Evolutionary conservation across 1,139 yeast species (phyloP).

Genomic region (Protomyces inundatus): DNA sequence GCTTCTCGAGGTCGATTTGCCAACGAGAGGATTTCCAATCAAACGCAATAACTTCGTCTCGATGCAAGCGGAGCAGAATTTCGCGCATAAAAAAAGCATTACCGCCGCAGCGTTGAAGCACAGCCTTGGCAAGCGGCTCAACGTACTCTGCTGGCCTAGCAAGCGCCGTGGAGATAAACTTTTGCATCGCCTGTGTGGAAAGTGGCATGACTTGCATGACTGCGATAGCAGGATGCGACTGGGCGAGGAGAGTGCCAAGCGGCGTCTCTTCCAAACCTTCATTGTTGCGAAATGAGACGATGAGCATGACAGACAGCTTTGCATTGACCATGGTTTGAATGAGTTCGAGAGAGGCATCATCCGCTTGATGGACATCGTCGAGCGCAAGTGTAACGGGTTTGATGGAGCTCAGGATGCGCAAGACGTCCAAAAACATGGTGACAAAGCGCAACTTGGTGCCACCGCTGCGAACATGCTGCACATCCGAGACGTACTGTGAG

Average conservation of each 20-base stretch:
- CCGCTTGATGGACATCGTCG: conserved; percentile 30
- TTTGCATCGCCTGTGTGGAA: conserved; percentile 11
- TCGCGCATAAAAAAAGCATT: conserved; percentile 29
- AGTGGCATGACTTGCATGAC: conserved; percentile 7
- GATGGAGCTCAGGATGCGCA: conserved; percentile 28
- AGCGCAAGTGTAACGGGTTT: conserved; percentile 25
- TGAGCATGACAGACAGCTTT: conserved; percentile 27
- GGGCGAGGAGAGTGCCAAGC: not conserved
- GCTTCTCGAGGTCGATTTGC: conserved; percentile 17
- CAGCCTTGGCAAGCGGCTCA: conserved; percentile 25
- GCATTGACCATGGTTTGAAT: conserved; percentile 27
- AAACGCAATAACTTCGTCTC: conserved; percentile 24
- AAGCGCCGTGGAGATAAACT: conserved; percentile 22
- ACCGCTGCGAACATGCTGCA: conserved; percentile 12
- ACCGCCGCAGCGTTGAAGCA: conserved; percentile 24
- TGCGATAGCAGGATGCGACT: not conserved
- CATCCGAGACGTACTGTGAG: not conserved
- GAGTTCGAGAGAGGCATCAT: conserved; percentile 29
- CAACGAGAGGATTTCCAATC: conserved; percentile 25
- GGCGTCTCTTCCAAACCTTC: conserved; percentile 2
- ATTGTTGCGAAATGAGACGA: conserved; percentile 28
- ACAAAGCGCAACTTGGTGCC: conserved; percentile 29
- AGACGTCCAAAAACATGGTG: conserved; percentile 25
- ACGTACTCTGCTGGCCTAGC: conserved; percentile 24
- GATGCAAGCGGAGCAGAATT: conserved; percentile 19